These are phyloP conservation scores for Ambrosiella xylebori DNA, from an alignment of 2,329 filamentous ascomycete genomes.

Conservation along the genomic window DNA sequence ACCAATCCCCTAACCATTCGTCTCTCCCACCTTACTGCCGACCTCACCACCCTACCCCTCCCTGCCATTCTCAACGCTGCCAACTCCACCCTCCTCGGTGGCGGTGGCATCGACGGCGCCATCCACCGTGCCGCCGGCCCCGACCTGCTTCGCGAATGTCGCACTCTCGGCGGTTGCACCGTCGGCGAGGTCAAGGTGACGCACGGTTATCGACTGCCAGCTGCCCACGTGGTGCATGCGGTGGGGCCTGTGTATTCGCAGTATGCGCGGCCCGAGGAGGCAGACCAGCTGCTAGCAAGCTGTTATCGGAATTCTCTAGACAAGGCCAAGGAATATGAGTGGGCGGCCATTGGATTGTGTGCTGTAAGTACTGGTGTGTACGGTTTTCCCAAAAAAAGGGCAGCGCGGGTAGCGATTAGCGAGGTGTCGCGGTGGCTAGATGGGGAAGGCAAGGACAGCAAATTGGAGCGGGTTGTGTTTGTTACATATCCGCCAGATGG, in stretches of 20 bases:
- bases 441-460: constrained; percentile 20
- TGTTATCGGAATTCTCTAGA: constrained; percentile 59
- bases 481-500: constrained; percentile 73
- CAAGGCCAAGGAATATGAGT: constrained; percentile 48
- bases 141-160: constrained; percentile 28
- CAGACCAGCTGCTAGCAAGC: constrained; percentile 31
- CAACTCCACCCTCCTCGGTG: constrained; percentile 60
- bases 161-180: constrained; percentile 41
- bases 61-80: constrained; percentile 90
- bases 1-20: constrained; percentile 36
- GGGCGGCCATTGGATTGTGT: constrained; percentile 64
- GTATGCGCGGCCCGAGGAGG: constrained; percentile 21
- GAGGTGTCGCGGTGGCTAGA: constrained; percentile 39
- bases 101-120: constrained; percentile 78
- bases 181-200: constrained; percentile 77
- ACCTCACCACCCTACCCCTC: constrained; percentile 64
- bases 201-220: constrained; percentile 55
- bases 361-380: constrained; percentile 81
- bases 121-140: constrained; percentile 73
- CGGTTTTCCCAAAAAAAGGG: constrained; percentile 61
- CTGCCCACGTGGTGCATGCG: constrained; percentile 68
- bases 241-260: constrained; percentile 62
- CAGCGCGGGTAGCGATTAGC: constrained; percentile 53
- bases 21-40: constrained; percentile 52
- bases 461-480: constrained; percentile 62